Evolutionary conservation across 176 grass and related monocot genomes (phyloP), one percentile per base, ranked within the genome.

Genomic region (Alloteropsis semialata): DNA sequence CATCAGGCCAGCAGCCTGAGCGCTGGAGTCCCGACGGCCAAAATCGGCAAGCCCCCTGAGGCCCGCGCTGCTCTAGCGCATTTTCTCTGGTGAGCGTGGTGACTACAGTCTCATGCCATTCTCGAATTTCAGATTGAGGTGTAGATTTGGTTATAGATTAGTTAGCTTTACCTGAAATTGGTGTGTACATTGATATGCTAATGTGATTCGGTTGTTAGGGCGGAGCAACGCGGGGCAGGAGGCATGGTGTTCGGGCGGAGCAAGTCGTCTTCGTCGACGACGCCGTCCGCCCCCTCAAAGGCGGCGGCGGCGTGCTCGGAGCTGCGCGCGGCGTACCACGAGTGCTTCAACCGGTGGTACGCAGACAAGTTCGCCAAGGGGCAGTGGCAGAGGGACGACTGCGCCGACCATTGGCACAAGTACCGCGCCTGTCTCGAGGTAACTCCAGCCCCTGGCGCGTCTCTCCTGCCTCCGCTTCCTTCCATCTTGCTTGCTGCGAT

Each of bases 301-400:
- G 65, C 88, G 3, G 96, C 92, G 15, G 75, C 90, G 5, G 85
- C 92, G 6, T 98, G 96, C 80, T 86, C 87, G 70, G 76, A 90
- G 29, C 80, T 98, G 12, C 89, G 89, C 39, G 81, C 84, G 24
- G 90, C 88, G 59, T 98, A 98, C 82, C 96, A 98, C 77, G 89
- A 98, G 76, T 98, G 91, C 91, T 95, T 98, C 93, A 95, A 98
- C 67, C 82, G 89, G 66, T 98, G 96, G 96, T 98, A 98, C 84
- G 79, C 89, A 14, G 96, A 98, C 10, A 93, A 98, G 89, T 98
- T 98, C 80, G 90, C 96, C 33, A 95, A 98, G 82, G 96, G 93
- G 6, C 89, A 95, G 75, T 95, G 93, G 87, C 84, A 98, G 41
- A 92, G 82, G 68, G 96, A 95, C 61, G 96, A 95, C 72, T 98